Base-by-base conservation (phyloP, 1,139 yeast genomes). In the Saccharomyces hybrid region DNA sequence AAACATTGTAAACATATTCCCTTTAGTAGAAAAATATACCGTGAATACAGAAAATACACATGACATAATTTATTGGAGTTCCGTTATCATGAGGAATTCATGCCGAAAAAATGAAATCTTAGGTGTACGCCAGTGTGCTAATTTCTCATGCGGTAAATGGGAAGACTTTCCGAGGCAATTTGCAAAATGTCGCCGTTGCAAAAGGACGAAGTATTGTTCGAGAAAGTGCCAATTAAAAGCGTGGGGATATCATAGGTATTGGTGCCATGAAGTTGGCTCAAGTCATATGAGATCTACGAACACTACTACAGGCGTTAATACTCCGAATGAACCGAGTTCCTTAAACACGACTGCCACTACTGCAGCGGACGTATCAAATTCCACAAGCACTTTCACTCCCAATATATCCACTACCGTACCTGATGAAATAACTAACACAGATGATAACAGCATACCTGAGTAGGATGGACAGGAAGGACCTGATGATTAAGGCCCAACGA, bases 41-140 rank as follows among this genome's bases (percentile, higher is more conserved):
- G 84, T 87, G 54, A 81, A 83, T 59, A 76, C 82, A 25, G 79
- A 80, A 41, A 78, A 78, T 65, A 73, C 81, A 2, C 80, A 85
- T 49, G 97, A 90, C 63, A 83, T 90, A 77, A 86, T 87, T 63
- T 90, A 91, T 72, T 93, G 99, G 99, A 89, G 97, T 3, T 96
- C 97, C 3, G 96, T 91, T 14, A 89, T 91, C 50, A 93, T 93
- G 93, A 79, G 98, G 58, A 93, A 93, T 70, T 88, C 97, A 1
- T 91, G 97, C 69, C 80, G 97, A 56, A 83, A 93, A 66, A 95
- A 91, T 69, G 98, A 91, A 68, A 77, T 84, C 56, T 95, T 96
- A 28, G 97, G 98, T 2, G 87, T 93, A 38, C 79, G 98, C 52
- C 99, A 93, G 72, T 93, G 99, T 72, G 97, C 98, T 1, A 86